A percentile compares a stretch with the other conserved stretches of the same genome.
Evolutionary conservation across 805 yeast species (phyloP).

Genomic region (Lipomyces sp.): DNA sequence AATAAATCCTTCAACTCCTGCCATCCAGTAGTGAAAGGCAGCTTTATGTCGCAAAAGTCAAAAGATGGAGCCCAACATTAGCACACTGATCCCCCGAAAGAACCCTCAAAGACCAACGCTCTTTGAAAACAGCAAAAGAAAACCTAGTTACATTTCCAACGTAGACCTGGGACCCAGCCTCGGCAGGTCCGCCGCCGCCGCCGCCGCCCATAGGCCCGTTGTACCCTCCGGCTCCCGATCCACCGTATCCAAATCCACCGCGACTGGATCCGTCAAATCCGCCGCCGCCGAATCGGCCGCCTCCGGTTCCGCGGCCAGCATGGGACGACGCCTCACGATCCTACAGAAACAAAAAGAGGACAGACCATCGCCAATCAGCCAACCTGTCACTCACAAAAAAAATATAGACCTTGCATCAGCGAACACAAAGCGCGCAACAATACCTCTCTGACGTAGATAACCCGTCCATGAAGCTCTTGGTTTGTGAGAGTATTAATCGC

Average conservation of each 20-base stretch:
- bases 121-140: neutral
- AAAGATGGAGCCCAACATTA: constrained; percentile 56
- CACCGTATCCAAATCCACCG: neutral
- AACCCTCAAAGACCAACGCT: no score
- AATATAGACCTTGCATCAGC: neutral
- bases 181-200: constrained; percentile 23
- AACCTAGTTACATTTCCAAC: constrained; percentile 28
- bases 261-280: no score
- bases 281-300: constrained; percentile 26
- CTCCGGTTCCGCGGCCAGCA: constrained; percentile 29
- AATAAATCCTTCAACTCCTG: constrained; percentile 81
- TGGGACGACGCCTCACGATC: constrained; percentile 49
- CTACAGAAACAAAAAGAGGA: constrained; percentile 36
- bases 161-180: constrained; percentile 30
- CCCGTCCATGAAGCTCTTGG: constrained; percentile 64
- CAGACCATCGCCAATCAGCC: neutral
- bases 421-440: neutral
- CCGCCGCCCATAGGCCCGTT: constrained; percentile 13
- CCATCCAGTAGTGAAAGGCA: constrained; percentile 82
- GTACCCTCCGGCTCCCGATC: constrained; percentile 12
- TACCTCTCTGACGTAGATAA: constrained; percentile 80
- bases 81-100: constrained; percentile 5
- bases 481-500: constrained; percentile 73
- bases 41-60: no score
- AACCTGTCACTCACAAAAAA: neutral